Evolutionary conservation across 1,139 yeast genomes (phyloP).

Genomic region (Hansenula sp.): DNA sequence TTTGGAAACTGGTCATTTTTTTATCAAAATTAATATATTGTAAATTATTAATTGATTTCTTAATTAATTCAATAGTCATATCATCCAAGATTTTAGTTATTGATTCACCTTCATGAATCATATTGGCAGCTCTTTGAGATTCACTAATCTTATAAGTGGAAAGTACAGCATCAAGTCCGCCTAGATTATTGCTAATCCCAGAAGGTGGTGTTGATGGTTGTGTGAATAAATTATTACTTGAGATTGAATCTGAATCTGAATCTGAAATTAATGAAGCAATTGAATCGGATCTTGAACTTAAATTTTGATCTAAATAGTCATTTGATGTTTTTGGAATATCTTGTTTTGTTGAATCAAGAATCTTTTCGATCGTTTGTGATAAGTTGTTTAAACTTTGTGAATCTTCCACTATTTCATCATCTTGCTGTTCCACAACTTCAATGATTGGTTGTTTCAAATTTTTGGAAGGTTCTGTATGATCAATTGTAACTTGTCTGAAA

Average conservation of each 20-base stretch:
- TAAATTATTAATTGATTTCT: conserved; percentile 18
- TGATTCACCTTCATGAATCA: conserved; percentile 19
- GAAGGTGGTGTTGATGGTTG: not conserved
- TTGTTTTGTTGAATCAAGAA: not conserved
- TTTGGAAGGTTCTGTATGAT: too few species aligned
- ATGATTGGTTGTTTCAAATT: too few species aligned
- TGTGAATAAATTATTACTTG: not conserved
- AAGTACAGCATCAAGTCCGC: not conserved
- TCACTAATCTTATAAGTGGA: not conserved
- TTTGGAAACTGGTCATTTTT: conserved; percentile 4
- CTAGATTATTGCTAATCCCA: too few species aligned
- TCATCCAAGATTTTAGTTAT: conserved; percentile 17
- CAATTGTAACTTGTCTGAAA: too few species aligned
- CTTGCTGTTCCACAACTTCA: not conserved
- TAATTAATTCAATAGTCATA: conserved; percentile 19
- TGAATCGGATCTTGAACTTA: conserved; percentile 8
- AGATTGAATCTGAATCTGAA: conserved; percentile 2
- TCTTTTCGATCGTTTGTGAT: not conserved
- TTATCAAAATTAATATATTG: conserved; percentile 16
- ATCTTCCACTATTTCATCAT: not conserved
- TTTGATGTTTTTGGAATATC: too few species aligned
- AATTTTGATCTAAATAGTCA: not conserved
- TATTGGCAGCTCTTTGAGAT: conserved; percentile 1
- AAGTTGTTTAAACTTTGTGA: not conserved
- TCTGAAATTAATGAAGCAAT: conserved; percentile 7